Conservation (phyloP, 257 asterid species). For the Solanum etuberosum region DNA sequence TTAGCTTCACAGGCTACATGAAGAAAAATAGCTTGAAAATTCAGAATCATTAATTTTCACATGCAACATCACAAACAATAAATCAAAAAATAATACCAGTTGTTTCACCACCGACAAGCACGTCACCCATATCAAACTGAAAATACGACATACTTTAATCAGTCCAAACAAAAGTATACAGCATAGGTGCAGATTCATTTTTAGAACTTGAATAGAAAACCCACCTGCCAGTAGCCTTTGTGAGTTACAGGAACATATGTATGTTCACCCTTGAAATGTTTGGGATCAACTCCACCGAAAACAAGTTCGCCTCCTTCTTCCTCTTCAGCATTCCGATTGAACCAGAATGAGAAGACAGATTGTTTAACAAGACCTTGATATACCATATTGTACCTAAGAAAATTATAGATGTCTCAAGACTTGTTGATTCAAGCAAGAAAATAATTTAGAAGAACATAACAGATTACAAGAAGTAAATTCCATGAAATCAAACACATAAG, state of each 20-base stretch:
- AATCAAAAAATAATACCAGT: conserved; percentile 38
- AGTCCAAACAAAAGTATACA: not conserved
- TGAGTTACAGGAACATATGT: conserved; percentile 69
- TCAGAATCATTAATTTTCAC: not conserved
- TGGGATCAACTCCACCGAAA: conserved; percentile 82
- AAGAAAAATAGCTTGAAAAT: not conserved
- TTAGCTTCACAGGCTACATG: conserved; percentile 1
- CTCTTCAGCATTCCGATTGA: conserved; percentile 47
- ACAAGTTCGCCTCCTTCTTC: conserved; percentile 83
- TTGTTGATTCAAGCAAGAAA: not conserved
- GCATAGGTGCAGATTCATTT: not conserved
- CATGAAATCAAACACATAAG: not conserved
- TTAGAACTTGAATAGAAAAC: not conserved
- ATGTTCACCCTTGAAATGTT: conserved; percentile 75
- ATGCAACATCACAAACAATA: not conserved
- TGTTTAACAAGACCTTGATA: conserved; percentile 63
- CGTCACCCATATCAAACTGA: conserved; percentile 87
- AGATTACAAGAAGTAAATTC: not conserved
- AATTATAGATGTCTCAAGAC: not conserved
- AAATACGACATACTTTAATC: not conserved
- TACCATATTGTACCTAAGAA: conserved; percentile 74
- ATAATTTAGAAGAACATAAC: not conserved
- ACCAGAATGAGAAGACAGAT: conserved; percentile 79
- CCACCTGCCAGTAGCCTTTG: conserved; percentile 95
- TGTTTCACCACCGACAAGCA: conserved; percentile 57